Evolutionary conservation across 2,329 filamentous ascomycete genomes (phyloP).

Genomic region (Huntiella moniliformis): DNA sequence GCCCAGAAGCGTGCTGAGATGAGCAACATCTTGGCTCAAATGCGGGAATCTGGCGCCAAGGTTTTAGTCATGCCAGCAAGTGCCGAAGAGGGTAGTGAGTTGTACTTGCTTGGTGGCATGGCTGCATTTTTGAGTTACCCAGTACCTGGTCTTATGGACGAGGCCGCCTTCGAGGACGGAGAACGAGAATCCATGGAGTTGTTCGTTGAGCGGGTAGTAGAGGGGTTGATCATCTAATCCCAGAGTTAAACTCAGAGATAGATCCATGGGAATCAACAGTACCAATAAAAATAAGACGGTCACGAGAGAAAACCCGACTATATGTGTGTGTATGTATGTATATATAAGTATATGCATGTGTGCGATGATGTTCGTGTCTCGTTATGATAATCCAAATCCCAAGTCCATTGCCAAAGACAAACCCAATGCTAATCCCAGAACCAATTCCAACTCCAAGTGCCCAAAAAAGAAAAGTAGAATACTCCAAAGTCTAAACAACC

Average conservation of each 20-base stretch:
- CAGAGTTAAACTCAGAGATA: background rate
- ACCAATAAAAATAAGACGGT: background rate
- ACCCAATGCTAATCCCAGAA: background rate
- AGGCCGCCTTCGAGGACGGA: constrained; percentile 29
- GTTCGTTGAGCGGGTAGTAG: constrained; percentile 11
- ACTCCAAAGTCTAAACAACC: background rate
- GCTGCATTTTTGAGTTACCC: constrained; percentile 85
- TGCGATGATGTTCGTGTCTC: background rate
- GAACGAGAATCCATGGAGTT: constrained; percentile 7
- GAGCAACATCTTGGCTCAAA: constrained; percentile 71
- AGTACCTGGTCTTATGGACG: constrained; percentile 60
- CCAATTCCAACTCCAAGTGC: background rate
- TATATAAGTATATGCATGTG: background rate
- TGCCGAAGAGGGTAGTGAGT: constrained; percentile 68
- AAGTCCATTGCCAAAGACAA: background rate
- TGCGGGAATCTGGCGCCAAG: constrained; percentile 64
- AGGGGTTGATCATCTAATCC: constrained; percentile 9
- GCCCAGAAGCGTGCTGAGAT: constrained; percentile 59
- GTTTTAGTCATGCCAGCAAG: constrained; percentile 31
- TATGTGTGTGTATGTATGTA: background rate
- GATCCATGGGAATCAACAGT: background rate
- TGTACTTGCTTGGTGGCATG: constrained; percentile 71
- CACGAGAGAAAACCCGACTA: background rate
- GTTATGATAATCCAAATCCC: background rate
- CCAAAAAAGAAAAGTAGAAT: background rate